A percentile compares a stretch with the other conserved stretches of the same genome.
Conservation (phyloP, 208 protist species). For the Strigomonas culicis region DNA sequence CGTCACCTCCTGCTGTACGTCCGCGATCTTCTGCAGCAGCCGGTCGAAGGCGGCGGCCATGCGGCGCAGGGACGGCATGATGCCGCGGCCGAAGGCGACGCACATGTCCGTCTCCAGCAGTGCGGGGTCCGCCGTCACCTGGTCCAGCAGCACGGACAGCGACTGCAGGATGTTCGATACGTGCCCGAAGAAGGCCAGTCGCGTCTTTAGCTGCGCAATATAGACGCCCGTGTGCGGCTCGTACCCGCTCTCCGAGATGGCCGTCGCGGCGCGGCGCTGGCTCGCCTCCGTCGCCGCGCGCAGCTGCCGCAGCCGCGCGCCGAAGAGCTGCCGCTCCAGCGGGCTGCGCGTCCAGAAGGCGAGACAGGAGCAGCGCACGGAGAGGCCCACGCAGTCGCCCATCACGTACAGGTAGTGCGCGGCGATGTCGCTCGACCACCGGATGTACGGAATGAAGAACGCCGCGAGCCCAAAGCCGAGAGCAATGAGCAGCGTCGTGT, state of each 20-base stretch:
- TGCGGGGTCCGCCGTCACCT: conserved; percentile 50
- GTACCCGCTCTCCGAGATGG: conserved; percentile 66
- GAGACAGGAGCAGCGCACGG: conserved; percentile 63
- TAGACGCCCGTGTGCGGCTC: conserved; percentile 76
- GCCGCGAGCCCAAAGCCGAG: conserved; percentile 66
- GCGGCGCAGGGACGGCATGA: conserved; percentile 44
- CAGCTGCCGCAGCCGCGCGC: conserved; percentile 73
- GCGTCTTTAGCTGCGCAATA: conserved; percentile 48
- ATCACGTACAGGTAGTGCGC: conserved; percentile 59
- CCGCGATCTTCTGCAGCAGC: conserved; percentile 66
- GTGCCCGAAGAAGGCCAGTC: conserved; percentile 51
- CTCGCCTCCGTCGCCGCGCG: conserved; percentile 46
- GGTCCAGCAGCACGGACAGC: conserved; percentile 73
- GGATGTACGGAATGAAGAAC: conserved; percentile 79
- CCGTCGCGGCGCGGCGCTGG: conserved; percentile 34
- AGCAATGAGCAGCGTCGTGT: conserved; percentile 68
- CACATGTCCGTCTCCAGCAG: conserved; percentile 71
- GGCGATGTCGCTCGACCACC: conserved; percentile 80
- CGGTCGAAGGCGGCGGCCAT: conserved; percentile 73
- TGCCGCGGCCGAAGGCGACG: conserved; percentile 48
- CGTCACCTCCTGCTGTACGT: conserved; percentile 49
- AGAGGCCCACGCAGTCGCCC: conserved; percentile 77
- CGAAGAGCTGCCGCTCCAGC: conserved; percentile 69
- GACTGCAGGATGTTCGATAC: conserved; percentile 62
- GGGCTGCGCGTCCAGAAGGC: conserved; percentile 72